Evolutionary conservation across 2,329 filamentous ascomycete genomes (phyloP).

Genomic region (Aciculosporium take): DNA sequence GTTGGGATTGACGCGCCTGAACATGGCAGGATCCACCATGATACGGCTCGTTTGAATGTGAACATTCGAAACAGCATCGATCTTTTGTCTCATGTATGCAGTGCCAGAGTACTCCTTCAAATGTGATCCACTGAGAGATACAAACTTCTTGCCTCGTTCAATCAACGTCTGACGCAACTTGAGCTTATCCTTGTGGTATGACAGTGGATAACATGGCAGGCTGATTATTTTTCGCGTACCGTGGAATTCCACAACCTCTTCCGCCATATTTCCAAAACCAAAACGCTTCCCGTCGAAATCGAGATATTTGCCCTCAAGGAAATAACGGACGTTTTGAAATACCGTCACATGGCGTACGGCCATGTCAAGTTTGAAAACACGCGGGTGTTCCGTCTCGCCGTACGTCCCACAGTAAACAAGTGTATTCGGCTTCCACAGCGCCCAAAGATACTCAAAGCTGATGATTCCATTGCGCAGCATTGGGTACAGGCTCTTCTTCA

Average conservation of each 20-base stretch:
- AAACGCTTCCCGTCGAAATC: constrained; percentile 83
- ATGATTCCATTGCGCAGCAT: constrained; percentile 72
- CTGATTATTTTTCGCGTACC: constrained; percentile 72
- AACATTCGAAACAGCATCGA: constrained; percentile 48
- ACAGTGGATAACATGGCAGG: constrained; percentile 60
- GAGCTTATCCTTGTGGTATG: constrained; percentile 62
- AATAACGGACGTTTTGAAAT: constrained; percentile 61
- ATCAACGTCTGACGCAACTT: constrained; percentile 53
- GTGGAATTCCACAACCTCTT: constrained; percentile 61
- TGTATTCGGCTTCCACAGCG: constrained; percentile 75
- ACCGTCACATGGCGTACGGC: constrained; percentile 56
- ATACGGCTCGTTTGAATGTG: constrained; percentile 76
- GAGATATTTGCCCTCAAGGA: constrained; percentile 64
- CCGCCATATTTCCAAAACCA: constrained; percentile 56
- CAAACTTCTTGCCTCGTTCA: constrained; percentile 73
- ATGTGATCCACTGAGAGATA: constrained; percentile 64
- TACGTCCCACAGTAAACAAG: constrained; percentile 68
- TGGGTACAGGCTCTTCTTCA: constrained; percentile 64
- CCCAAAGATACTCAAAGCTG: constrained; percentile 81
- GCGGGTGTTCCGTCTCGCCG: constrained; percentile 58
- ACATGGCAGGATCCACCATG: constrained; percentile 75
- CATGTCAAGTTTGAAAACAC: constrained; percentile 69
- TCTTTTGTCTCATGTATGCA: constrained; percentile 73
- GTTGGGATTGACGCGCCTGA: constrained; percentile 75
- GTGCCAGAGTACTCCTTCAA: constrained; percentile 75